These are phyloP conservation scores for Podospora pseudoanserina DNA, from an alignment of 495 filamentous ascomycete species.

Conservation along the genomic window DNA sequence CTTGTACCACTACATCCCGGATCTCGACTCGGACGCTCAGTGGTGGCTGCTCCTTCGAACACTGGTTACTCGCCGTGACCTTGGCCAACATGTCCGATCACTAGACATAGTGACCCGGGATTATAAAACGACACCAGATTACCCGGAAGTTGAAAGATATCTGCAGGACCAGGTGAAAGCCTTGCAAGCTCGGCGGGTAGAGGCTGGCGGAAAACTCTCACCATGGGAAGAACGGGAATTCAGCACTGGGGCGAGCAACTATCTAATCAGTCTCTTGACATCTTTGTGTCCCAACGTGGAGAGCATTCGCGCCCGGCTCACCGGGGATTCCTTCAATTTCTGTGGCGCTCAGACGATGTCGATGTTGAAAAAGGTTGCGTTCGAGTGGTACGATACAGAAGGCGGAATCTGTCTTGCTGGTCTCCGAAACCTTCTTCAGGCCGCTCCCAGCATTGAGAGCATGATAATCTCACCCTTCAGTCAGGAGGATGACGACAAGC, in stretches of 20 bases:
- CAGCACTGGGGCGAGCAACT: too few species aligned
- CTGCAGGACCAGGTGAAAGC: too few species aligned
- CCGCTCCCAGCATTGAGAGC: neutral
- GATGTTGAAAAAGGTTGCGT: neutral
- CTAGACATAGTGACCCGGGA: neutral
- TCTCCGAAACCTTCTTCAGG: neutral
- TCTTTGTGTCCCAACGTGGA: neutral
- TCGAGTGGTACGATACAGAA: neutral
- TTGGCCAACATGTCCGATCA: neutral
- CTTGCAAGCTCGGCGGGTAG: neutral
- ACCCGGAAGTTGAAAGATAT: neutral
- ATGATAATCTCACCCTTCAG: neutral
- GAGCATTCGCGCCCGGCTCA: neutral
- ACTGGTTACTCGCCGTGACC: neutral
- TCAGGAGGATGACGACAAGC: neutral
- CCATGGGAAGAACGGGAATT: too few species aligned
- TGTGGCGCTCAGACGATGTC: neutral
- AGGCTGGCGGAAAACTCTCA: too few species aligned
- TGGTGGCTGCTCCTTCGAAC: conserved; percentile 1
- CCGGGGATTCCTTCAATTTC: neutral
- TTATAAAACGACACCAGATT: too few species aligned
- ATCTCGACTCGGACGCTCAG: neutral
- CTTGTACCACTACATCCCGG: neutral
- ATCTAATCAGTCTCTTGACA: neutral
- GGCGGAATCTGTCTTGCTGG: neutral